phyloP scores from a whole-genome alignment of 2,329 filamentous ascomycete genomes.

The Simplicillium sp. region DNA sequence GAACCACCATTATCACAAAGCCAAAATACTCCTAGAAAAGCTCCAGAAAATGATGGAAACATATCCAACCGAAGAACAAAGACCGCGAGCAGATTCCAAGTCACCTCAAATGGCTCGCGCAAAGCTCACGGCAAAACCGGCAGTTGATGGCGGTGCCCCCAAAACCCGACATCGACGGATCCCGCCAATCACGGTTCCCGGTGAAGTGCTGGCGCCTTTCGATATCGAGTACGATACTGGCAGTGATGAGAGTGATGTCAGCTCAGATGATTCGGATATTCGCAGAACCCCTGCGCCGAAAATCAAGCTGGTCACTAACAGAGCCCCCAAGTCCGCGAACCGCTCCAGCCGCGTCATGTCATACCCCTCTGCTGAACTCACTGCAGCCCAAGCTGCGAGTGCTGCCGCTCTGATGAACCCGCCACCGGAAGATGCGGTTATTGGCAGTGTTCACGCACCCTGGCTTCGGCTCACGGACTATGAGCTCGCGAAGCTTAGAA shows the following conservation, averaged over 20 bases:
- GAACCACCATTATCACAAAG: slow-evolving; percentile 50
- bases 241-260: slow-evolving; percentile 42
- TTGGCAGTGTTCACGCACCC: slow-evolving; percentile 50
- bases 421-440: slow-evolving; percentile 48
- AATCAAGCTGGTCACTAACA: slow-evolving; percentile 37
- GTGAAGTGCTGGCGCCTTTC: slow-evolving; percentile 56
- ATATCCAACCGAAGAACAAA: slow-evolving; percentile 44
- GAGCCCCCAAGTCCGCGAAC: slow-evolving; percentile 36
- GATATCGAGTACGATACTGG: slow-evolving; percentile 53
- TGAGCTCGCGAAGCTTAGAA: slow-evolving; percentile 60
- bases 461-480: slow-evolving; percentile 58
- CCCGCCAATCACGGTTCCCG: slow-evolving; percentile 54
- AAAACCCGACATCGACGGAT: slow-evolving; percentile 35
- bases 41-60: slow-evolving; percentile 51
- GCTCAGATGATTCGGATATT: slow-evolving; percentile 38
- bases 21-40: slow-evolving; percentile 48
- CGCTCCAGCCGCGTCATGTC: slow-evolving; percentile 20
- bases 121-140: slow-evolving; percentile 35
- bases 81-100: slow-evolving; percentile 39
- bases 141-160: slow-evolving; percentile 30
- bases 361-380: slow-evolving; percentile 23
- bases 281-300: slow-evolving; percentile 31
- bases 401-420: slow-evolving; percentile 39
- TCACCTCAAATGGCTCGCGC: slow-evolving; percentile 44
- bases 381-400: slow-evolving; percentile 28